Evolutionary conservation across 495 filamentous ascomycete genomes (phyloP).

Genomic region (Podospora pseudoanserina): DNA sequence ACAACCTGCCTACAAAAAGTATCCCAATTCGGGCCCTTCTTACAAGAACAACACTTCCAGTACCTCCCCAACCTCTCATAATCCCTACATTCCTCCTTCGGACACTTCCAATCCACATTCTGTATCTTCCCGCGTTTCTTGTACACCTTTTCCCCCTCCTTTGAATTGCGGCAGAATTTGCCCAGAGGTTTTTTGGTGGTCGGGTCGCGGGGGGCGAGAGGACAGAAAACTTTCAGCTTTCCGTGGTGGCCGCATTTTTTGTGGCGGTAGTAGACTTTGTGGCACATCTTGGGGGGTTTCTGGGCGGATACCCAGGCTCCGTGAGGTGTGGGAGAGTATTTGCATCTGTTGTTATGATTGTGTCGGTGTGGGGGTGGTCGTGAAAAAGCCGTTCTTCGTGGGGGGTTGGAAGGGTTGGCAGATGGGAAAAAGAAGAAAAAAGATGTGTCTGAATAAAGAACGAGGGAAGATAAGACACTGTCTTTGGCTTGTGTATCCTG

Average conservation of each 20-base stretch:
- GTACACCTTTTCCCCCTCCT: neutral
- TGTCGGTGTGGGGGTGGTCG: no score
- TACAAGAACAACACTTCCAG: neutral
- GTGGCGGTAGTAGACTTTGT: neutral
- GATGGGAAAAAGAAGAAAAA: no score
- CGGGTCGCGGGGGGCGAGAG: neutral
- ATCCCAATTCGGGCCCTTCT: neutral
- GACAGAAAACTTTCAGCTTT: neutral
- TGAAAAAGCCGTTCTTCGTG: no score
- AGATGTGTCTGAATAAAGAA: no score
- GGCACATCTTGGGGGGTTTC: neutral
- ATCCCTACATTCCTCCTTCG: neutral
- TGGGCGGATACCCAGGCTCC: neutral
- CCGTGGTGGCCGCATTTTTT: neutral
- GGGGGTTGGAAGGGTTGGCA: no score
- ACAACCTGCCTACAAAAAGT: neutral
- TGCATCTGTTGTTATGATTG: no score
- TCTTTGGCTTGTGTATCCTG: no score
- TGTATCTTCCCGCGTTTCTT: neutral
- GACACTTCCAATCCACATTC: neutral
- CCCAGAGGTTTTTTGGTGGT: neutral
- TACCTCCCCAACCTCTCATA: neutral
- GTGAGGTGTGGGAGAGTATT: no score
- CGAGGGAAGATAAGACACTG: no score
- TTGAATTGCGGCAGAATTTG: neutral